These are phyloP conservation scores for Mycena chlorophos DNA, from an alignment of 768 basidiomycete species.

Conservation along the genomic window DNA sequence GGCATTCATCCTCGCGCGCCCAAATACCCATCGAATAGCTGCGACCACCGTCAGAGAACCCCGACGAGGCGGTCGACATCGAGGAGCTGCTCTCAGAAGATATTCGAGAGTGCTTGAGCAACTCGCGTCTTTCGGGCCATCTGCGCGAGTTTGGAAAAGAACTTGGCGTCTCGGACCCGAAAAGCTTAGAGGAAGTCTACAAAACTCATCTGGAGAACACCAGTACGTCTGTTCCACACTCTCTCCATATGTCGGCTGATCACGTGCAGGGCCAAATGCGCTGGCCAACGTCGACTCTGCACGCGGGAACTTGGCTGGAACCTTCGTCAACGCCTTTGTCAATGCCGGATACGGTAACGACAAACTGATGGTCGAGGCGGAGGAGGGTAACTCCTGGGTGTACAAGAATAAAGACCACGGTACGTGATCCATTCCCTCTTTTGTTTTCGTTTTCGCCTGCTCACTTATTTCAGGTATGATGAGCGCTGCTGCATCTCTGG, in stretches of 20 bases:
- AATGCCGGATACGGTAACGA: conserved; percentile 99
- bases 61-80: conserved; percentile 54
- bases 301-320: conserved; percentile 89
- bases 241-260: neutral
- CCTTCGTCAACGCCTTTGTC: conserved; percentile 98
- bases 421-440: neutral
- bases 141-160: conserved; percentile 95
- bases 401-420: conserved; percentile 99
- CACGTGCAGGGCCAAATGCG: conserved; percentile 41
- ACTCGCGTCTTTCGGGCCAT: conserved; percentile 75
- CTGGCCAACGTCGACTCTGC: conserved; percentile 88
- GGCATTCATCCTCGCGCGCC: conserved; percentile 89
- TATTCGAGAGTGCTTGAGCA: conserved; percentile 82
- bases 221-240: conserved; percentile 28
- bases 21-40: conserved; percentile 91
- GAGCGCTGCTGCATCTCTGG: conserved; percentile 92
- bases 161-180: conserved; percentile 84
- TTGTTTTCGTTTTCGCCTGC: neutral
- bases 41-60: conserved; percentile 54
- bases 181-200: conserved; percentile 95
- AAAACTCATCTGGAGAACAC: conserved; percentile 94
- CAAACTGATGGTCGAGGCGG: conserved; percentile 95
- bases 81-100: conserved; percentile 76
- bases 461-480: conserved; percentile 56
- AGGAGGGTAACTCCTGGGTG: conserved; percentile 96